Evolutionary conservation across 805 yeast genomes (phyloP).

Genomic region (Naumovozyma castellii): DNA sequence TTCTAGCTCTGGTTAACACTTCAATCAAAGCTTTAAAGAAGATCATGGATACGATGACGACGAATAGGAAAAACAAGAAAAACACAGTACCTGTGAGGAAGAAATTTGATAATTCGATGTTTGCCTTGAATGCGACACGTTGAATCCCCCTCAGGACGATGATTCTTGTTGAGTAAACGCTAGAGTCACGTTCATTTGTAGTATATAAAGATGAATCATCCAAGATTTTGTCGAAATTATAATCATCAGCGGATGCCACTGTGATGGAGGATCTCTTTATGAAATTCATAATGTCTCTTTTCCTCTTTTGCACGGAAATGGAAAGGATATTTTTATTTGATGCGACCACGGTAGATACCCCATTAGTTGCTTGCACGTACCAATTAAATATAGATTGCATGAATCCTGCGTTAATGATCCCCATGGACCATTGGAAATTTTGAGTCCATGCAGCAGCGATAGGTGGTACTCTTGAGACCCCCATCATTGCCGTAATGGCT

Average conservation of each 20-base stretch:
- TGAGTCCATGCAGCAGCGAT: conserved; percentile 98
- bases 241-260: conserved; percentile 26
- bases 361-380: conserved; percentile 95
- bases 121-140: conserved; percentile 77
- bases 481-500: conserved; percentile 92
- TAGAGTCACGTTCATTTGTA: conserved; percentile 56
- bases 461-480: conserved; percentile 85
- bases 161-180: conserved; percentile 52
- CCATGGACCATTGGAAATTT: conserved; percentile 94
- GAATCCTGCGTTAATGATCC: conserved; percentile 65
- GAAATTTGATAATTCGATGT: conserved; percentile 76
- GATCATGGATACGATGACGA: conserved; percentile 44
- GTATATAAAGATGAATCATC: conserved; percentile 49
- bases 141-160: conserved; percentile 83
- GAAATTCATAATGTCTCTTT: conserved; percentile 7
- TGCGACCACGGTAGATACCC: conserved; percentile 68
- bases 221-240: conserved; percentile 42
- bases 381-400: conserved; percentile 82
- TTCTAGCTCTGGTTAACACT: conserved; percentile 45
- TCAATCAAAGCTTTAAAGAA: conserved; percentile 65
- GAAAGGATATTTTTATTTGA: conserved; percentile 57
- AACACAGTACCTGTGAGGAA: conserved; percentile 83
- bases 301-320: conserved; percentile 67
- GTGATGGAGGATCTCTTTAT: conserved; percentile 31
- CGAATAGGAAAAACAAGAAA: conserved; percentile 67